Evolutionary conservation across 2,329 filamentous ascomycete species (phyloP), one percentile per base, ranked within the genome.

Genomic region (Neodidymelliopsis sp.): DNA sequence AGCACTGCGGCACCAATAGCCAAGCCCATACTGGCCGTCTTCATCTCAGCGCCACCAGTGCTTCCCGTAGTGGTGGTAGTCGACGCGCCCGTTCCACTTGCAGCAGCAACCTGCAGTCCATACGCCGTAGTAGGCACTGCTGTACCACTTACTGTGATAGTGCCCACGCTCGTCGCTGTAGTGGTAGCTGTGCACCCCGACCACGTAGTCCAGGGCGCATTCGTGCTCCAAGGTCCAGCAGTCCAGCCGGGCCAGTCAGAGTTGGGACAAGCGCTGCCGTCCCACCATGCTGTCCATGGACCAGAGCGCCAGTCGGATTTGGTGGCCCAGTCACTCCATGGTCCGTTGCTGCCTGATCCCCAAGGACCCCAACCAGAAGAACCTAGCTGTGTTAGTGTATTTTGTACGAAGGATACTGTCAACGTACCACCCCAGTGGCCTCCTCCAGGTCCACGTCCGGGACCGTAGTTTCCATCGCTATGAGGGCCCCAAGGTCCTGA

Each of bases 161-260:
- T 72, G 5, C 64, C 54, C 0, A 67, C 58, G 12, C 56, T 67
- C 1, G 65, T 70, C 1, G 59, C 61, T 2, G 68, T 73, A 7
- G 70, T 74, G 2, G 34, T 57, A 6, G 62, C 68, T 6, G 62
- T 61, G 36, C 71, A 74, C 0, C 53, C 67, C 4, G 36, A 43
- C 71, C 71, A 74, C 4, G 56, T 65, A 5, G 66, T 72, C 71
- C 71, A 74, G 2, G 70, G 70, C 11, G 70, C 66, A 27, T 40
- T 41, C 9, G 67, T 72, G 19, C 59, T 62, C 71, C 71, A 74
- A 0, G 65, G 60, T 0, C 69, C 70, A 0, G 59, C 51, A 6
- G 71, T 73, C 70, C 70, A 73, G 3, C 71, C 71, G 8, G 69
- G 67, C 71, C 71, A 74, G 42, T 71, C 67, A 0, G 59, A 57